These are phyloP conservation scores for Stemphylium beticola DNA, from an alignment of 2,329 filamentous ascomycete genomes.

Conservation along the genomic window DNA sequence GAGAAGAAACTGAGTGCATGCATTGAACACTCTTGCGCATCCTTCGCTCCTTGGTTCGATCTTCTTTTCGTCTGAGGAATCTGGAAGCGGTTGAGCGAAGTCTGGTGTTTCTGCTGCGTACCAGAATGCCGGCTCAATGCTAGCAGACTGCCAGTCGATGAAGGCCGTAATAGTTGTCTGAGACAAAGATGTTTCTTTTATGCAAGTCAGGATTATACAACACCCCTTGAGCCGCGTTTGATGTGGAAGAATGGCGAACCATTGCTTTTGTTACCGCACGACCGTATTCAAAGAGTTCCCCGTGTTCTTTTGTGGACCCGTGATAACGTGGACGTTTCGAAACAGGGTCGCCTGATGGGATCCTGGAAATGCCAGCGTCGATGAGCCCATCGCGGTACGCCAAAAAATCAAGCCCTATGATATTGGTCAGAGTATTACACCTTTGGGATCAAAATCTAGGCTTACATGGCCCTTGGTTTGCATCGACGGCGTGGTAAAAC, in stretches of 20 bases:
- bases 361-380: constrained; percentile 47
- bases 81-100: constrained; percentile 41
- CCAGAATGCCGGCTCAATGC: constrained; percentile 51
- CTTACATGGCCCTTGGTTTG: constrained; percentile 52
- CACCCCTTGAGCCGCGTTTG: constrained; percentile 35
- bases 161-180: constrained; percentile 47
- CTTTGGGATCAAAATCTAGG: constrained; percentile 6
- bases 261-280: constrained; percentile 41
- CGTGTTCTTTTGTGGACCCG: constrained; percentile 45
- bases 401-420: constrained; percentile 44
- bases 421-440: constrained; percentile 14
- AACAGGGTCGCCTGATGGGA: constrained; percentile 34
- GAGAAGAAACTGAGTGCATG: constrained; percentile 37
- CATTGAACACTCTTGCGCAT: constrained; percentile 44
- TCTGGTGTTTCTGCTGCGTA: constrained; percentile 50
- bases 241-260: constrained; percentile 32
- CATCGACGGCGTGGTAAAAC: constrained; percentile 41
- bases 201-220: constrained; percentile 52
- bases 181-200: constrained; percentile 54
- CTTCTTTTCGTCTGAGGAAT: constrained; percentile 21
- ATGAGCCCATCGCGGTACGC: constrained; percentile 49
- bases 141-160: constrained; percentile 53
- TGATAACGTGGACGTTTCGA: constrained; percentile 41
- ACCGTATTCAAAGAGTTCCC: constrained; percentile 39
- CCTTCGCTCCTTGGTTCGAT: constrained; percentile 33